Evolutionary conservation across 352 stramenopile species (phyloP), one percentile per base, ranked within the genome.

Genomic region (Globisporangium cylindrosporum): DNA sequence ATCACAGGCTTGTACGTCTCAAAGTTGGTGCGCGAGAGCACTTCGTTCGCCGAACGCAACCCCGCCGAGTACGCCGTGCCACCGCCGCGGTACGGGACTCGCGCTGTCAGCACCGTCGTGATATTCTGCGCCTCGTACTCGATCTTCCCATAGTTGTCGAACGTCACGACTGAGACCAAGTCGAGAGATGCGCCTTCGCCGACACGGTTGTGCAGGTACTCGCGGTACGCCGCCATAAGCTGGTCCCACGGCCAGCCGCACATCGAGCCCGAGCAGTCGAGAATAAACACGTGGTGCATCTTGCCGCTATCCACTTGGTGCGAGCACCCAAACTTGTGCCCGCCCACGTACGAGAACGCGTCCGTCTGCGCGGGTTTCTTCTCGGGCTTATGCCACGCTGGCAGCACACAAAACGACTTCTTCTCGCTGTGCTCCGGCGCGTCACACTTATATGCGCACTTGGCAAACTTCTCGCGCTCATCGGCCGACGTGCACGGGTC

Each of bases 201-300:
- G 24, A 93, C 73, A 2, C 86, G 86, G 57, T 93, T 93, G 55
- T 81, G 72, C 5, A 95, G 56, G 53, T 90, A 95, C 61, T 85
- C 81, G 14, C 70, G 68, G 65, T 87, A 88, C 1, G 82, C 88
- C 9, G 67, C 74, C 29, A 88, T 74, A 27, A 95, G 71, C n/a
- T 83, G 68, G 24, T 56, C 29, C 88, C 88, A 94, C 4, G 84
- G 82, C 15, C 32, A 61, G 1, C 88, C 84, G 3, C 25, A 58
- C 86, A 95, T 95, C 24, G 88, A 95, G 0, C 84, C 84, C 10
- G 88, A 94, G 49, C 72, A 77, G 59, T 95, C 88, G n/a, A 95
- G 54, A 51, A 95, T 83, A 41, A 95, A 92, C 3, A 95, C 73
- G 48, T 94, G 88, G 48, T 95, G 86, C 67, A 86, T 81, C 53